Percentiles rank a stretch among this genome's conserved stretches.
Conservation (phyloP, 2,329 filamentous ascomycete species). For the Aureobasidium uvarum region DNA sequence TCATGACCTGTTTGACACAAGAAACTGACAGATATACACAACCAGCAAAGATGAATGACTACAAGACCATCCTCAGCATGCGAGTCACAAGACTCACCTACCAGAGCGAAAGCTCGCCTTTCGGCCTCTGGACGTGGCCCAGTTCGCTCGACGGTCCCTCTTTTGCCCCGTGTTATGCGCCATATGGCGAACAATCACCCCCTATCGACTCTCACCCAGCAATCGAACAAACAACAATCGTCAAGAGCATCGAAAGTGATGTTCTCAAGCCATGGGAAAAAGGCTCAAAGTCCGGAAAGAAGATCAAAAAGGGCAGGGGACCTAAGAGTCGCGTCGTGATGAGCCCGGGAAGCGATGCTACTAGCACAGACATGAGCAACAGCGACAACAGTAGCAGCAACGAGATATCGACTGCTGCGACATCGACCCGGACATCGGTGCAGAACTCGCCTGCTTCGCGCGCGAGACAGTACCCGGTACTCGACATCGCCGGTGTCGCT, state of each 20-base stretch:
- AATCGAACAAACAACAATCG: background rate
- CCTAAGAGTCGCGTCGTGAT: background rate
- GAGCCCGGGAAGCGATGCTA: background rate
- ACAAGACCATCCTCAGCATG: background rate
- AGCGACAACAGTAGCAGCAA: background rate
- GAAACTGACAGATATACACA: background rate
- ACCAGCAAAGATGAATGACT: background rate
- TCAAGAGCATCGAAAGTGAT: background rate
- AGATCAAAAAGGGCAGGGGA: background rate
- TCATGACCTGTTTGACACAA: background rate
- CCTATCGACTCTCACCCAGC: background rate
- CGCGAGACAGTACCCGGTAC: background rate
- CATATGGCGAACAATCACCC: conserved; percentile 2
- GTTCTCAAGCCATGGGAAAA: background rate
- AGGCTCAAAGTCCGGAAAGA: background rate
- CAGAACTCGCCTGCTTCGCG: background rate
- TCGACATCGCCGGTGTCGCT: background rate
- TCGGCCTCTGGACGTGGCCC: conserved; percentile 1
- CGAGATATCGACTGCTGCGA: background rate
- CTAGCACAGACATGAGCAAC: background rate
- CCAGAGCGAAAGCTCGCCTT: background rate
- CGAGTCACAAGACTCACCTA: conserved; percentile 2
- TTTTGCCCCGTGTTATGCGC: background rate
- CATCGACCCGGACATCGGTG: background rate
- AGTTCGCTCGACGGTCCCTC: background rate